Evolutionary conservation across 192 early-diverging fungal genomes (phyloP).

Genomic region (Entomortierella lignicola): DNA sequence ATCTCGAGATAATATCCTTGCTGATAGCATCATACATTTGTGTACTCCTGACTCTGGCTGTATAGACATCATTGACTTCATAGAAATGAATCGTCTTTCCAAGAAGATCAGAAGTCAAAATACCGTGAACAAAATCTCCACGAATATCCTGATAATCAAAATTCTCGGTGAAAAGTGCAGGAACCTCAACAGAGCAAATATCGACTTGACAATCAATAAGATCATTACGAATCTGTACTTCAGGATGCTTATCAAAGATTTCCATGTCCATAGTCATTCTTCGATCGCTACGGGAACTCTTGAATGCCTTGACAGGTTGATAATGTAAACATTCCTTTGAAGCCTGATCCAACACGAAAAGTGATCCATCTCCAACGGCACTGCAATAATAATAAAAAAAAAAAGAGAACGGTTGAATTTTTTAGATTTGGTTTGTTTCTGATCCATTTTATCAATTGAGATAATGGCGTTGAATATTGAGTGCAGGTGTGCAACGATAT

Average conservation of each 20-base stretch:
- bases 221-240: conserved; percentile 89
- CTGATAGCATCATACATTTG: conserved; percentile 83
- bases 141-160: conserved; percentile 97
- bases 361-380: conserved; percentile 75
- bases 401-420: not conserved
- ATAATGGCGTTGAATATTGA: too few species aligned
- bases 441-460: too few species aligned
- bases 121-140: conserved; percentile 90
- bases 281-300: conserved; percentile 57
- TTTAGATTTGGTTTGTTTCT: too few species aligned
- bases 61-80: conserved; percentile 74
- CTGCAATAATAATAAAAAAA: conserved; percentile 20
- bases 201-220: conserved; percentile 93
- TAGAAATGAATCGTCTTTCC: conserved; percentile 90
- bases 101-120: conserved; percentile 88
- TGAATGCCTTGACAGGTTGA: conserved; percentile 72
- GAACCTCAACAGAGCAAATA: conserved; percentile 93
- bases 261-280: conserved; percentile 70
- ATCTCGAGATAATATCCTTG: conserved; percentile 89
- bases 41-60: conserved; percentile 72
- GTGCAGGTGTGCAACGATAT: too few species aligned
- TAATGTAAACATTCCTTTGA: conserved; percentile 87
- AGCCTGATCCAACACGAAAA: conserved; percentile 86
- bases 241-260: conserved; percentile 69
- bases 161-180: conserved; percentile 94